Evolutionary conservation across 208 protist genomes (phyloP).

Genomic region (Trypanosoma rangeli): DNA sequence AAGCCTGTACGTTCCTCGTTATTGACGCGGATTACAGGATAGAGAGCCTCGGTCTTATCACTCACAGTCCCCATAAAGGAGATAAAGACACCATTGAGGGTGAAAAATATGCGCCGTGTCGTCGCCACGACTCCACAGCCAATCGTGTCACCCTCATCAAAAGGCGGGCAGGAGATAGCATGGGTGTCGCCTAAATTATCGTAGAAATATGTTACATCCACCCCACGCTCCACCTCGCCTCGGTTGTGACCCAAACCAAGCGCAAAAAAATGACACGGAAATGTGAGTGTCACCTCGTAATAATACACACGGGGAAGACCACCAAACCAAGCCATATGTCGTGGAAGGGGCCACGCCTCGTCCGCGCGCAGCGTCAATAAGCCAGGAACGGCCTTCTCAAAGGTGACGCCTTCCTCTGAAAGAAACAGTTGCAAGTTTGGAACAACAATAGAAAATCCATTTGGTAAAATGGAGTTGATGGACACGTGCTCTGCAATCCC

Average conservation of each 20-base stretch:
- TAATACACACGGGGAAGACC: conserved; percentile 82
- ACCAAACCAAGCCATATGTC: conserved; percentile 54
- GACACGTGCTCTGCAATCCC: conserved; percentile 62
- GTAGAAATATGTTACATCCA: conserved; percentile 65
- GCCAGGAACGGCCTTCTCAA: conserved; percentile 60
- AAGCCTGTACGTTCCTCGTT: conserved; percentile 49
- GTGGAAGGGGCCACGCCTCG: conserved; percentile 76
- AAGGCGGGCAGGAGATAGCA: conserved; percentile 47
- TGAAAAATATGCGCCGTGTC: conserved; percentile 79
- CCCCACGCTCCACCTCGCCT: background rate
- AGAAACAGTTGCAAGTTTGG: conserved; percentile 60
- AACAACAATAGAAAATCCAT: conserved; percentile 82
- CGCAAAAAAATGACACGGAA: conserved; percentile 23
- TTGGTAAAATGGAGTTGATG: conserved; percentile 72
- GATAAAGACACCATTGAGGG: conserved; percentile 82
- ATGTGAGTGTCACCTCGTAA: conserved; percentile 81
- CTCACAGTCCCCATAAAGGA: conserved; percentile 51
- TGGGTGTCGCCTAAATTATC: conserved; percentile 61
- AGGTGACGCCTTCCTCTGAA: conserved; percentile 56
- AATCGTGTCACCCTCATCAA: conserved; percentile 71
- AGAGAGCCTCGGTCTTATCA: conserved; percentile 45
- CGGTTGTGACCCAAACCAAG: conserved; percentile 17
- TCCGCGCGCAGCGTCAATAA: conserved; percentile 77
- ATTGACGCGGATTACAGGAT: conserved; percentile 68
- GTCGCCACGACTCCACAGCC: conserved; percentile 81